These are phyloP conservation scores for Myriangium duriaei DNA, from an alignment of 2,329 filamentous ascomycete genomes.

Conservation along the genomic window DNA sequence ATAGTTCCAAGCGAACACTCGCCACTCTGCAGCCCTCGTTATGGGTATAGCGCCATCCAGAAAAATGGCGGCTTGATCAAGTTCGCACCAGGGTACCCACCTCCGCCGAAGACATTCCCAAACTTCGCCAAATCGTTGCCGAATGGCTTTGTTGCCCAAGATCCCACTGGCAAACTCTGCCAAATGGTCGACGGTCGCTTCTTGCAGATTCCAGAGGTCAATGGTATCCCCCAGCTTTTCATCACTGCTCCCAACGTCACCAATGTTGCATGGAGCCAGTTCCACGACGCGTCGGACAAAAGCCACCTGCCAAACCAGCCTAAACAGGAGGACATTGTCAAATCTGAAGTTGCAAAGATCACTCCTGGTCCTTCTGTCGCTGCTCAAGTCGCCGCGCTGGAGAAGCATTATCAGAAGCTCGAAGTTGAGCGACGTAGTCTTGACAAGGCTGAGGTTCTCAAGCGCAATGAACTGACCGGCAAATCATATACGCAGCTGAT, in stretches of 20 bases:
- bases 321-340: slow-evolving; percentile 2
- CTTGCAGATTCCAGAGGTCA: slow-evolving; percentile 21
- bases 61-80: slow-evolving; percentile 26
- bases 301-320: slow-evolving; percentile 1
- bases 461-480: slow-evolving; percentile 21
- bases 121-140: slow-evolving; percentile 9
- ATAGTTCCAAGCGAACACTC: slow-evolving; percentile 37
- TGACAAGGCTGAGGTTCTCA: slow-evolving; percentile 26
- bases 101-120: slow-evolving; percentile 20
- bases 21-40: slow-evolving; percentile 26
- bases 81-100: slow-evolving; percentile 23
- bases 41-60: slow-evolving; percentile 26
- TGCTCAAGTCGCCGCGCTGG: slow-evolving; percentile 23
- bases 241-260: slow-evolving; percentile 26
- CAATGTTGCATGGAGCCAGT: slow-evolving; percentile 11
- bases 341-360: slow-evolving; percentile 8
- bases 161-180: slow-evolving; percentile 23
- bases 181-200: slow-evolving; percentile 27
- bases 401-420: slow-evolving; percentile 25
- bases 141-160: slow-evolving; percentile 26
- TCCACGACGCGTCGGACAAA: slow-evolving; percentile 2
- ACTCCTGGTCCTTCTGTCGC: slow-evolving; percentile 17
- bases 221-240: slow-evolving; percentile 23
- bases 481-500: slow-evolving; percentile 21
- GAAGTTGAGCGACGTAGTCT: slow-evolving; percentile 24